Conservation (phyloP, 805 yeast genomes). For the Metschnikowia gruessii region DNA sequence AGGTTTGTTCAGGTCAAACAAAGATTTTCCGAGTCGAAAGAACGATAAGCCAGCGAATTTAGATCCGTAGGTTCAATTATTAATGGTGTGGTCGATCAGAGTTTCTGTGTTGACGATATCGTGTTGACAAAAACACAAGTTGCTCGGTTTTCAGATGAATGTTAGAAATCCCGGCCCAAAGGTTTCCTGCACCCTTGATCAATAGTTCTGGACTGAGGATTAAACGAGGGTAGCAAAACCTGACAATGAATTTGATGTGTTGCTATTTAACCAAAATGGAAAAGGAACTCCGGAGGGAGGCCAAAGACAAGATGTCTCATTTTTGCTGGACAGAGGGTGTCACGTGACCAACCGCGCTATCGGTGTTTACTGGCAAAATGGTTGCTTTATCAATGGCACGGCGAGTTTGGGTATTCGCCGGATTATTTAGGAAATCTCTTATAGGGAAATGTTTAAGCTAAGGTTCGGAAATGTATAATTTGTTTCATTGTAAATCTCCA, state of each 20-base stretch:
- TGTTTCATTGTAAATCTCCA: neutral
- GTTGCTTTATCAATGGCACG: neutral
- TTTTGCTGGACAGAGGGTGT: conserved; percentile 4
- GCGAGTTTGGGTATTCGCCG: neutral
- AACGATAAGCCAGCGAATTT: neutral
- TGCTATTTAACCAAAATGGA: neutral
- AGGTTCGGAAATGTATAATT: too few relatives aligned
- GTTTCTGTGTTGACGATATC: neutral
- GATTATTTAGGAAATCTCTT: too few relatives aligned
- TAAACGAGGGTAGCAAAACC: conserved; percentile 2
- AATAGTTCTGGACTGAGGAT: neutral
- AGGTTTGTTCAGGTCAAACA: neutral
- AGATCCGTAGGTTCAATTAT: neutral
- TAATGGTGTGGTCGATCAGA: neutral
- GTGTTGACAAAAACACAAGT: conserved; percentile 1
- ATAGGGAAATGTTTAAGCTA: too few relatives aligned
- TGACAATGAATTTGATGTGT: neutral
- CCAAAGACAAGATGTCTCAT: neutral
- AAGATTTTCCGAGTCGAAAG: neutral
- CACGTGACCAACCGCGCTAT: conserved; percentile 9
- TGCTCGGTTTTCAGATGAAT: neutral
- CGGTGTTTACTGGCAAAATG: neutral
- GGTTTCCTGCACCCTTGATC: conserved; percentile 24
- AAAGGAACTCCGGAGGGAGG: neutral
- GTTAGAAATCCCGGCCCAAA: neutral